Evolutionary conservation across 2,329 filamentous ascomycete genomes (phyloP).

Genomic region (Lecanicillium sp.): DNA sequence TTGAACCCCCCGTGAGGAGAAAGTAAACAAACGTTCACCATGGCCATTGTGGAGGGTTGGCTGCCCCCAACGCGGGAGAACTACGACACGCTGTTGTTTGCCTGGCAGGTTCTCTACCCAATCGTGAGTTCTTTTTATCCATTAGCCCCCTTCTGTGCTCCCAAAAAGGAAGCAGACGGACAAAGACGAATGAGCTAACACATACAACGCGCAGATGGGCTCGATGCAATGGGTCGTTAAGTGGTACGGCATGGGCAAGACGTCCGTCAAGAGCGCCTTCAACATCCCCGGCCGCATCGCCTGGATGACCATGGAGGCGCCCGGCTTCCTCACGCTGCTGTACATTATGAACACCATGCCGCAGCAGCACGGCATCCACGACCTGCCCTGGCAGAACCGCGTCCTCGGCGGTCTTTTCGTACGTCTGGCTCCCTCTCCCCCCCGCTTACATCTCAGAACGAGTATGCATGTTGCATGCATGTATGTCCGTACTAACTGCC

Average conservation of each 20-base stretch:
- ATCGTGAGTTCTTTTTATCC: conserved; percentile 34
- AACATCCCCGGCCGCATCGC: conserved; percentile 86
- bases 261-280: conserved; percentile 63
- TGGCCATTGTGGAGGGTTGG: conserved; percentile 48
- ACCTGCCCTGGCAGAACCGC: conserved; percentile 72
- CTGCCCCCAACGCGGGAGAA: conserved; percentile 53
- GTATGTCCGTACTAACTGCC: too few species aligned
- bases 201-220: conserved; percentile 49
- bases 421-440: conserved; percentile 23
- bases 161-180: conserved; percentile 2
- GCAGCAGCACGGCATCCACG: conserved; percentile 45
- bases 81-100: conserved; percentile 46
- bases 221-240: conserved; percentile 67
- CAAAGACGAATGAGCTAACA: background rate
- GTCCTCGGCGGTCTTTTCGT: conserved; percentile 65
- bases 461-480: too few species aligned
- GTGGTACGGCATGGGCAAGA: conserved; percentile 92
- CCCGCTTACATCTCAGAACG: background rate
- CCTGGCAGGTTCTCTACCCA: conserved; percentile 49
- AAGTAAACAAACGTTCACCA: too few species aligned
- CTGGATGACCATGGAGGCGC: conserved; percentile 84
- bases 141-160: background rate
- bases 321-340: conserved; percentile 68
- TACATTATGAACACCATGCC: conserved; percentile 73
- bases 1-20: too few species aligned